A percentile compares a stretch with the other conserved stretches of the same genome.
These are phyloP conservation scores for Russula brevipes DNA, from an alignment of 768 basidiomycete species.

Conservation along the genomic window DNA sequence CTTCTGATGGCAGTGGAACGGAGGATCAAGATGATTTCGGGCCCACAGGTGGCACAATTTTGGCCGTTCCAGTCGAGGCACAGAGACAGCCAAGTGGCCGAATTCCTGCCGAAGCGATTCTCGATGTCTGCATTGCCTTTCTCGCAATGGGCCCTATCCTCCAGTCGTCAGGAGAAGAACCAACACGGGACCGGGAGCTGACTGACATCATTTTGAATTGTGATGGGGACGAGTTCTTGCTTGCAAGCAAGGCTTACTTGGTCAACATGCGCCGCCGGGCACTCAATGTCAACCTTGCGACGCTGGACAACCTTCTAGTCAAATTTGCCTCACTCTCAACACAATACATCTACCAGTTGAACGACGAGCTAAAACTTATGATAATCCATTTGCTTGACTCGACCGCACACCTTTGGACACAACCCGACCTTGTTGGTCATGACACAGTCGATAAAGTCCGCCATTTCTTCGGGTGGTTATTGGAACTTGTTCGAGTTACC, in stretches of 20 bases:
- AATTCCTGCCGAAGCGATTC: conserved; percentile 34
- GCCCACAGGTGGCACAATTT: conserved; percentile 40
- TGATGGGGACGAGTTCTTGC: conserved; percentile 50
- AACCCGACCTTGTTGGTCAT: conserved; percentile 27
- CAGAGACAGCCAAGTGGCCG: conserved; percentile 30
- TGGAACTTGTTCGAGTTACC: conserved; percentile 34
- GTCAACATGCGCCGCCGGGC: conserved; percentile 49
- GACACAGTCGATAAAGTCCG: conserved; percentile 42
- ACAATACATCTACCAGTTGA: conserved; percentile 51
- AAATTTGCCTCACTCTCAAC: conserved; percentile 48
- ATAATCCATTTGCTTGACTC: conserved; percentile 58
- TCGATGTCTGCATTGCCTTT: conserved; percentile 53
- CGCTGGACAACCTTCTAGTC: conserved; percentile 50
- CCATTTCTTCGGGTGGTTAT: conserved; percentile 51
- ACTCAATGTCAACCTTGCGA: conserved; percentile 47
- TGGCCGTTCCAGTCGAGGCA: conserved; percentile 31
- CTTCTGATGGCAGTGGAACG: conserved; percentile 31
- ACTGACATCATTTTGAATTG: conserved; percentile 47
- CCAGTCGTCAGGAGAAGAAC: conserved; percentile 52
- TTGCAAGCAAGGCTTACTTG: conserved; percentile 54
- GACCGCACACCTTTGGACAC: conserved; percentile 57
- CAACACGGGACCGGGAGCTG: conserved; percentile 58
- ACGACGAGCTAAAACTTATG: conserved; percentile 48
- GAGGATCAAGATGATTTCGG: conserved; percentile 56
- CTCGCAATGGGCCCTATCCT: conserved; percentile 59